phyloP scores from a whole-genome alignment of 345 rosid species.

The Pseudoturritis turrita region DNA sequence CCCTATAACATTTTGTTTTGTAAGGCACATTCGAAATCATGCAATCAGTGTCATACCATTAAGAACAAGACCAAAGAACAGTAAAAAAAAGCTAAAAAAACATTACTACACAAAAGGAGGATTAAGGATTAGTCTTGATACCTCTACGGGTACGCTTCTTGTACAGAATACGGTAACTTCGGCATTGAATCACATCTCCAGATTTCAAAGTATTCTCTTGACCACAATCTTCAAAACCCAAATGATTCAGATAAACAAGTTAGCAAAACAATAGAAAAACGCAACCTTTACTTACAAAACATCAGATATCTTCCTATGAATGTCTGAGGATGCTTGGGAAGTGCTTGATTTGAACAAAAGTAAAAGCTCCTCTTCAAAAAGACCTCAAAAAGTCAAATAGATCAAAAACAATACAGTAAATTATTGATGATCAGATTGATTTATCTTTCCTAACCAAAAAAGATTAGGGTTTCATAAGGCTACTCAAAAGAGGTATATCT shows the following conservation, averaged over 20 bases:
- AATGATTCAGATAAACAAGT: background rate
- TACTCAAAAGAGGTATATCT: slow-evolving; percentile 15
- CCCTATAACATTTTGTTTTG: background rate
- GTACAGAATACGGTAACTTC: slow-evolving; percentile 83
- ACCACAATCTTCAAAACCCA: slow-evolving; percentile 57
- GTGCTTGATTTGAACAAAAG: slow-evolving; percentile 10
- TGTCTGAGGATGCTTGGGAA: slow-evolving; percentile 21
- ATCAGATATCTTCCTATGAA: background rate
- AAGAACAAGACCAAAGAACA: background rate
- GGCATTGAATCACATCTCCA: slow-evolving; percentile 87
- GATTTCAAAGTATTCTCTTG: slow-evolving; percentile 70
- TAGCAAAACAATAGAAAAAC: background rate
- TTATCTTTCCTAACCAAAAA: slow-evolving; percentile 22
- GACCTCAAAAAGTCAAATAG: slow-evolving; percentile 11
- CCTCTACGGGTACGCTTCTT: slow-evolving; percentile 96
- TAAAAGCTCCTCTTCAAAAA: slow-evolving; percentile 20
- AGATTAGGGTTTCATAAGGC: slow-evolving; percentile 11
- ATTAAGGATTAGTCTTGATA: background rate
- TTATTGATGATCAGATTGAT: slow-evolving; percentile 8
- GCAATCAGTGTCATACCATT: background rate
- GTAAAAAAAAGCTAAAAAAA: background rate
- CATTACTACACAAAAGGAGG: background rate
- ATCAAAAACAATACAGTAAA: slow-evolving; percentile 13
- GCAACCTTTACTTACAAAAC: background rate
- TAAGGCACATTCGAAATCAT: background rate